Evolutionary conservation across 495 filamentous ascomycete species (phyloP).

Genomic region (Beverwykella pulmonaria): DNA sequence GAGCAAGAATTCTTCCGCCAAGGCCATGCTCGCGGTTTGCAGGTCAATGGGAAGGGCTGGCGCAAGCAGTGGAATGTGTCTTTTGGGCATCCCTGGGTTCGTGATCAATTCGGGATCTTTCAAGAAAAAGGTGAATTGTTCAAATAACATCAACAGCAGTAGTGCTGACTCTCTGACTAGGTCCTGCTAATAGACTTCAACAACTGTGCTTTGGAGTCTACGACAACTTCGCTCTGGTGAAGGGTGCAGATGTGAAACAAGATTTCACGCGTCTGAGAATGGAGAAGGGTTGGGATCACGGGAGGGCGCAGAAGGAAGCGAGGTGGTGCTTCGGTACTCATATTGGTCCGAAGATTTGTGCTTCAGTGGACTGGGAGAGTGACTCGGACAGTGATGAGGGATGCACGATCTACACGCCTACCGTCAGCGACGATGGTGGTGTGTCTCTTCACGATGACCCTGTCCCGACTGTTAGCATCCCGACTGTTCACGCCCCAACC

Average conservation of each 20-base stretch:
- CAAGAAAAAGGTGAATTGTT: background rate
- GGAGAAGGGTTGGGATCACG: background rate
- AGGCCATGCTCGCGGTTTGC: background rate
- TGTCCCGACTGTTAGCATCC: background rate
- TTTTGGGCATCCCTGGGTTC: background rate
- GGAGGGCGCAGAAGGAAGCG: background rate
- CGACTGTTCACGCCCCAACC: background rate
- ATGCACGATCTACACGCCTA: background rate
- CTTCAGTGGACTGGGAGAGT: background rate
- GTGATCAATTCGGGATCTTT: background rate
- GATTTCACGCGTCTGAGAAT: background rate
- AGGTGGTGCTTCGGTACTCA: background rate
- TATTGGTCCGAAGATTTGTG: no score
- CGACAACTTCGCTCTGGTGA: background rate
- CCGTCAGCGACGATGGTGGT: background rate
- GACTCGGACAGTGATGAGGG: background rate
- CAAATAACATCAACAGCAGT: background rate
- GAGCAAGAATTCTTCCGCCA: background rate
- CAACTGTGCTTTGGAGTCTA: slow-evolving; percentile 1
- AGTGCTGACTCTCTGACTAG: background rate
- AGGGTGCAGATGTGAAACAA: background rate
- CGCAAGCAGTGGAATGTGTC: background rate
- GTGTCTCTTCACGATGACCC: background rate
- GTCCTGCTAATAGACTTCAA: background rate
- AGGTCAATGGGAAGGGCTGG: background rate